Evolutionary conservation across 148 eudicot species (phyloP), one percentile per base, ranked within the genome.

Genomic region (Vaccinium macrocarpon): DNA sequence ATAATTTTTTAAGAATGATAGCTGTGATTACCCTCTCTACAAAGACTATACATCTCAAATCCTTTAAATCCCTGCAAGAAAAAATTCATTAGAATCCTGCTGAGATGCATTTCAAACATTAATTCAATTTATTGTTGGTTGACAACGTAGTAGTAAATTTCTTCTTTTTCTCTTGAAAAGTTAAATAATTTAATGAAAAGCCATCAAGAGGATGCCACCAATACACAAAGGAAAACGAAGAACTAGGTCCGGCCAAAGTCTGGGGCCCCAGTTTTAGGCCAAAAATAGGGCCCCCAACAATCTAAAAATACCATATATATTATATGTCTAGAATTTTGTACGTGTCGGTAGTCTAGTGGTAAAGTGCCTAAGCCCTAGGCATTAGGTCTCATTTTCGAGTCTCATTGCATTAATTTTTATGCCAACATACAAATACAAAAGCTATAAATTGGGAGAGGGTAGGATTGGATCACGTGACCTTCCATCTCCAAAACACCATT

Each of bases 1-100:
- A 82, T 48, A 94, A 81, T 38, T 77, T 82, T 81, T 87, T 86
- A 79, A 97, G 90, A 81, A 90, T 95, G 89, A 92, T 87, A 13
- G 99, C 95, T 57, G 98, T 93, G 56, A 93, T 78, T 35, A 94
- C 92, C 88, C 98, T 89, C 78, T 95, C 92, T 27, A 95, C 99
- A 80, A 97, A 97, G 46, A 97, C 82, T 72, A 97, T 97, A 64
- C 99, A 93, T 87, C 98, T 89, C 88, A 97, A 72, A 82, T 95
- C 96, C 75, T 89, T 89, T 18, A 84, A 15, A 27, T 88, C 82
- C 86, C 98, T 94, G 88, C 38, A 78, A 82, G 77, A 61, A 49
- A 42, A n/a, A 70, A 85, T 52, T 48, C 13, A 80, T 25, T 7
- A 59, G 46, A 71, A 71, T 70, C 66, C 72, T 64, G 29, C 7